These are phyloP conservation scores for Fusarium proliferatum DNA, from an alignment of 2,329 filamentous ascomycete species.

Conservation along the genomic window DNA sequence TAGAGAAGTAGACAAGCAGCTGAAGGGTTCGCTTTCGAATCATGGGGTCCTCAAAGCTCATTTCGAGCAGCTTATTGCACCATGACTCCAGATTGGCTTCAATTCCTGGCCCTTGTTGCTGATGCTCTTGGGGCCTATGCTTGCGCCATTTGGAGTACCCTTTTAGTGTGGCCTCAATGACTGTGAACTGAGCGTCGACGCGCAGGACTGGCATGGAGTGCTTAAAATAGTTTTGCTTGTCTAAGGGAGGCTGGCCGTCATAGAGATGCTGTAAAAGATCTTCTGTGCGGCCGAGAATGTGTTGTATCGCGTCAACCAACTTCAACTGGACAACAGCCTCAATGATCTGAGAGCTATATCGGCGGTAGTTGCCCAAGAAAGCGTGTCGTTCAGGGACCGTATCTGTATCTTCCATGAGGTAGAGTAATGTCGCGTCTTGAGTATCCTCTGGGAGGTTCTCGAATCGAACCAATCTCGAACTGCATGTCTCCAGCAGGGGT, in stretches of 20 bases:
- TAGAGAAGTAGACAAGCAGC: slow-evolving; percentile 85
- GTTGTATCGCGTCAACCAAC: slow-evolving; percentile 84
- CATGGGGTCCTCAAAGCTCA: slow-evolving; percentile 83
- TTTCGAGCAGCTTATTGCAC: slow-evolving; percentile 76
- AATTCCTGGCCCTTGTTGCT: slow-evolving; percentile 66
- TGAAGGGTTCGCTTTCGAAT: slow-evolving; percentile 85
- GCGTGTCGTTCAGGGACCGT: slow-evolving; percentile 93
- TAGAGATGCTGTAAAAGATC: slow-evolving; percentile 80
- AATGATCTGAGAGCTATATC: slow-evolving; percentile 89
- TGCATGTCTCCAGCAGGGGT: slow-evolving; percentile 83
- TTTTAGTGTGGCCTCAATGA: slow-evolving; percentile 88
- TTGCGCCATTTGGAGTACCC: slow-evolving; percentile 84
- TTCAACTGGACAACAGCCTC: slow-evolving; percentile 86
- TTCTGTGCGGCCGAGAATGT: slow-evolving; percentile 86
- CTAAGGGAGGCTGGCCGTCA: slow-evolving; percentile 73
- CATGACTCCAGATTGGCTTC: slow-evolving; percentile 75
- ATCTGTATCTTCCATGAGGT: slow-evolving; percentile 93
- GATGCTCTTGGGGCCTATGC: slow-evolving; percentile 47
- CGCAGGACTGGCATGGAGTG: slow-evolving; percentile 78
- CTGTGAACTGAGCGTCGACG: slow-evolving; percentile 89
- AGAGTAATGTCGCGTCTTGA: slow-evolving; percentile 80
- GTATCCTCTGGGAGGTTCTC: slow-evolving; percentile 87
- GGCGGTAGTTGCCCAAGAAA: slow-evolving; percentile 93
- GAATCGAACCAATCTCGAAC: slow-evolving; percentile 84
- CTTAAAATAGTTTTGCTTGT: slow-evolving; percentile 72